Evolutionary conservation across 1,139 yeast genomes (phyloP).

Genomic region (Sugiyamaella grinbergsii): DNA sequence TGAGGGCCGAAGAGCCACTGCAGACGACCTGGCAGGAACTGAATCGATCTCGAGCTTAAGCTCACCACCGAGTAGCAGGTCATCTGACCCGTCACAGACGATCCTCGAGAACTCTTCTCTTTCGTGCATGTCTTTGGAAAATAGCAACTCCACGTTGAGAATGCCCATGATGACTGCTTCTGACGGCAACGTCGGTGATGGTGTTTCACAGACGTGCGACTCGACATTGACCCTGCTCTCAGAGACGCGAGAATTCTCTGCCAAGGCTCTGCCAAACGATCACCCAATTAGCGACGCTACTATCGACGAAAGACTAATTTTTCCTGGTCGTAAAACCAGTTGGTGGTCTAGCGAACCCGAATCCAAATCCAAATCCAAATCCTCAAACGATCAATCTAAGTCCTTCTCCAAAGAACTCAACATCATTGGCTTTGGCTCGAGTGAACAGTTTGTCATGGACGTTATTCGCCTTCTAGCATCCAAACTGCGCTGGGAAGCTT

Average conservation of each 20-base stretch:
- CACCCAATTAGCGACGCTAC: not conserved
- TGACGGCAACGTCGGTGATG: not conserved
- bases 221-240: slow-evolving; percentile 13
- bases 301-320: not conserved
- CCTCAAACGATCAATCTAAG: not conserved
- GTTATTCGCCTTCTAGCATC: slow-evolving; percentile 17
- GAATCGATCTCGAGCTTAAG: no score
- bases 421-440: slow-evolving; percentile 20
- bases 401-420: slow-evolving; percentile 16
- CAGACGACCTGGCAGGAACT: not conserved
- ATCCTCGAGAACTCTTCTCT: slow-evolving; percentile 21
- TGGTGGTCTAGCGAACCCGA: no score
- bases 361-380: no score
- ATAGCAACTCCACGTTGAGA: slow-evolving; percentile 27
- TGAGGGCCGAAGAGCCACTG: not conserved
- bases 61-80: not conserved
- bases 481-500: slow-evolving; percentile 10
- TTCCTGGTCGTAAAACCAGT: slow-evolving; percentile 11
- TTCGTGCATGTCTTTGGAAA: slow-evolving; percentile 25
- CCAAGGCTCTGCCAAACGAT: slow-evolving; percentile 2
- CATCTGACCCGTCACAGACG: slow-evolving; percentile 10
- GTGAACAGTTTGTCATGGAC: slow-evolving; percentile 21
- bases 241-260: not conserved
- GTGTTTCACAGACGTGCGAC: no score
- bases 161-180: slow-evolving; percentile 27